Evolutionary conservation across 768 basidiomycete genomes (phyloP), one percentile per base, ranked within the genome.

Genomic region (Lactarius deliciosus): DNA sequence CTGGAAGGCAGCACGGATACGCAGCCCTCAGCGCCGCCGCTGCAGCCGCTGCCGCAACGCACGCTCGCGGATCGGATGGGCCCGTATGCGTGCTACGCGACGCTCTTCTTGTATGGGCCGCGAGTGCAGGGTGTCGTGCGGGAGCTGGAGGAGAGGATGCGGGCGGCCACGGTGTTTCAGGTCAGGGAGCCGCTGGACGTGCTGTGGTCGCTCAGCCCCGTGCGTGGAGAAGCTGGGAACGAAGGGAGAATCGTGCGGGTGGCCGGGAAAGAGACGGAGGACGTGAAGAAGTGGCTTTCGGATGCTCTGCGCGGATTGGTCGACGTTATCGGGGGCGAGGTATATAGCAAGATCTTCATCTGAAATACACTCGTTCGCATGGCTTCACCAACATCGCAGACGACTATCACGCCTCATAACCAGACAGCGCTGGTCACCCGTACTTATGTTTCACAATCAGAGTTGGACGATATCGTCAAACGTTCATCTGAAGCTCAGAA

Each of bases 71-170:
- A 88, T 55, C 82, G 82, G 65, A 81, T 97, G 63, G 80, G 79
- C 10, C 94, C 94, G 3, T 98, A 96, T 74, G 83, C 90, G 9
- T 96, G 94, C 76, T 98, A 96, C 76, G 94, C 93, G 22, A 95
- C 87, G 69, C 76, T 96, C 22, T 80, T 97, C 68, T 82, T 98
- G 67, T 85, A 83, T 68, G 96, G 96, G 4, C 89, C 90, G 0
- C 75, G 81, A 63, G 79, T 87, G 22, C 76, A 78, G 55, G 72
- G 72, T 1, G 77, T 88, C 6, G 78, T 90, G 38, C 63, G 74
- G 1, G 75, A 80, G 57, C 78, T 98, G 58, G 73, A 76, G 28
- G 75, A 68, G 25, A 75, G 81, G 69, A 88, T 89, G 70, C 76
- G 80, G 59, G 70, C 76, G 18, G 86, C 87, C 38, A 81, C 82